phyloP scores from a whole-genome alignment of 257 asterid species.

The Solanum neorickii region DNA sequence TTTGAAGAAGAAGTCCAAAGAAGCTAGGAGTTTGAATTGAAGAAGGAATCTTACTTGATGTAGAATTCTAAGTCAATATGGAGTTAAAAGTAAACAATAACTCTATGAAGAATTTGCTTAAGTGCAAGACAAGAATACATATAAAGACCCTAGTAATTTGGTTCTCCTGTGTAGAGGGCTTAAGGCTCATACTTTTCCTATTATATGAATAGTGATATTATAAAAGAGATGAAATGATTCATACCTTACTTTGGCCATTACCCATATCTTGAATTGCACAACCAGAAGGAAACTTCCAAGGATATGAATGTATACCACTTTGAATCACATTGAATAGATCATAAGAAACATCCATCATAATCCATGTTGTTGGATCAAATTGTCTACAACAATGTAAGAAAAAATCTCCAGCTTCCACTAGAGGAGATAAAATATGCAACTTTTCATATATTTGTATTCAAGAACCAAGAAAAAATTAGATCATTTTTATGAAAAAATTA shows the following conservation, averaged over 20 bases:
- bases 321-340: slow-evolving; percentile 26
- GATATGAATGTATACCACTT: slow-evolving; percentile 18
- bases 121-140: not conserved
- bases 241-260: slow-evolving; percentile 45
- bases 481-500: no score
- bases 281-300: slow-evolving; percentile 68
- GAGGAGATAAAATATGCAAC: no score
- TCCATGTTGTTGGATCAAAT: slow-evolving; percentile 42
- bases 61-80: no score
- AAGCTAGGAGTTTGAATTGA: no score
- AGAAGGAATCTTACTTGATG: no score
- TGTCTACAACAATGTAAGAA: slow-evolving; percentile 38
- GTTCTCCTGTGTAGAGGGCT: not conserved
- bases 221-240: not conserved
- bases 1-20: no score
- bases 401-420: not conserved
- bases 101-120: no score
- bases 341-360: slow-evolving; percentile 45
- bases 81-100: no score
- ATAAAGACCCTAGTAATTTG: not conserved
- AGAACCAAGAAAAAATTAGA: no score
- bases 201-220: not conserved
- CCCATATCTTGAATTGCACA: slow-evolving; percentile 46
- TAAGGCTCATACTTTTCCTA: not conserved
- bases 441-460: no score